Base-by-base conservation (phyloP, 2,329 filamentous ascomycete species). In the Xylariomycetidae sp. region DNA sequence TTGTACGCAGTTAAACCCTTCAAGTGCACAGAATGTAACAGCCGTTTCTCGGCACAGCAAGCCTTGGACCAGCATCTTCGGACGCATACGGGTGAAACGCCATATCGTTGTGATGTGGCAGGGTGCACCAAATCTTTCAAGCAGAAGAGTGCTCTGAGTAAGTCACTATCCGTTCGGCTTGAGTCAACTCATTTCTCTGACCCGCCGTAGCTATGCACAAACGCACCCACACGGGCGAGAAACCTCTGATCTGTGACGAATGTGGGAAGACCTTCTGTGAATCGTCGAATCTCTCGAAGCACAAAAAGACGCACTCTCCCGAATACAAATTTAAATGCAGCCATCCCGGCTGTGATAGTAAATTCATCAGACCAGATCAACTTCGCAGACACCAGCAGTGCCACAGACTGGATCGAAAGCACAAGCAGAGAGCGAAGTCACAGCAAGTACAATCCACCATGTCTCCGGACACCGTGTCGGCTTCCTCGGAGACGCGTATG, bases 171-270 rank as follows among this genome's bases (percentile, higher is more conserved):
- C n/a, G n/a, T n/a, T n/a, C n/a, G n/a, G n/a, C n/a, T n/a, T n/a
- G n/a, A n/a, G n/a, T n/a, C n/a, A n/a, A n/a, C n/a, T n/a, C n/a
- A n/a, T n/a, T n/a, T n/a, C n/a, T n/a, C n/a, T n/a, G n/a, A n/a
- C n/a, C n/a, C n/a, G n/a, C 72, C 74, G 19, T 43, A 80, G 76
- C 78, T n/a, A 82, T 82, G 66, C 81, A 85, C 46, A 70, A 72
- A 46, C 69, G 79, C 25, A 78, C 72, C 2, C 81, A 85, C 48
- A 82, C 80, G 1, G 77, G 78, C 26, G 70, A 75, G 29, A 83
- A 82, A 49, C 78, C 78, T 0, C 58, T 82, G 0, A 57, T 63
- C 27, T 82, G 78, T 42, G 67, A 74, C 2, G 61, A 71, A 17
- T 83, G 79, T 44, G 66, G 64, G 28, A 78, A 76, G 48, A 59